Conservation (phyloP, 441 rosid genomes). For the Brassica hybrid region DNA sequence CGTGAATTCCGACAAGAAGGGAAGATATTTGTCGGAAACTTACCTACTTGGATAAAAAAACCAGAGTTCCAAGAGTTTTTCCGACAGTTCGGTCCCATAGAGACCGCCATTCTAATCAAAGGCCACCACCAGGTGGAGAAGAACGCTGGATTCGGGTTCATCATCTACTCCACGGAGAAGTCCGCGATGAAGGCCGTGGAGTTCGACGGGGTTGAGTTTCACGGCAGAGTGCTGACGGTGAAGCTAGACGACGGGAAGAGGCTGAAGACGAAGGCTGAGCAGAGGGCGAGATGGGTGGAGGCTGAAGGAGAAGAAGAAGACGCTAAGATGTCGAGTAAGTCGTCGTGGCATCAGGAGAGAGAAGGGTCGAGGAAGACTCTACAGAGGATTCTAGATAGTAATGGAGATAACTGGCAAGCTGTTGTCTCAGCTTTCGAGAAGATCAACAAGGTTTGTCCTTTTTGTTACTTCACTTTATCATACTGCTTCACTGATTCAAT, state of each 20-base stretch:
- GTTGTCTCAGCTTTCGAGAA: constrained; percentile 81
- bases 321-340: constrained; percentile 44
- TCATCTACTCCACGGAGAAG: constrained; percentile 68
- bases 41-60: constrained; percentile 89
- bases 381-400: constrained; percentile 63
- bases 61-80: constrained; percentile 70
- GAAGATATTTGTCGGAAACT: constrained; percentile 86
- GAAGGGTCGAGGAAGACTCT: constrained; percentile 63
- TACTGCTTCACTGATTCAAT: constrained; percentile 1
- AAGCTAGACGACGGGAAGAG: constrained; percentile 91
- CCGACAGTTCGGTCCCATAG: constrained; percentile 88
- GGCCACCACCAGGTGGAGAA: constrained; percentile 66
- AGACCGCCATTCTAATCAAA: constrained; percentile 68
- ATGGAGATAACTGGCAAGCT: constrained; percentile 94
- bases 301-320: constrained; percentile 42
- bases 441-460: constrained; percentile 67
- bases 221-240: constrained; percentile 87
- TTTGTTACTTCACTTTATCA: neutral
- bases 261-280: constrained; percentile 62
- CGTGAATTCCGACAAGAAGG: constrained; percentile 64
- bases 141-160: constrained; percentile 87
- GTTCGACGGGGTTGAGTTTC: constrained; percentile 91
- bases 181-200: constrained; percentile 85
- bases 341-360: constrained; percentile 89
- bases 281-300: constrained; percentile 74